Conservation (phyloP, 768 basidiomycete genomes). For the Lactarius sp. region DNA sequence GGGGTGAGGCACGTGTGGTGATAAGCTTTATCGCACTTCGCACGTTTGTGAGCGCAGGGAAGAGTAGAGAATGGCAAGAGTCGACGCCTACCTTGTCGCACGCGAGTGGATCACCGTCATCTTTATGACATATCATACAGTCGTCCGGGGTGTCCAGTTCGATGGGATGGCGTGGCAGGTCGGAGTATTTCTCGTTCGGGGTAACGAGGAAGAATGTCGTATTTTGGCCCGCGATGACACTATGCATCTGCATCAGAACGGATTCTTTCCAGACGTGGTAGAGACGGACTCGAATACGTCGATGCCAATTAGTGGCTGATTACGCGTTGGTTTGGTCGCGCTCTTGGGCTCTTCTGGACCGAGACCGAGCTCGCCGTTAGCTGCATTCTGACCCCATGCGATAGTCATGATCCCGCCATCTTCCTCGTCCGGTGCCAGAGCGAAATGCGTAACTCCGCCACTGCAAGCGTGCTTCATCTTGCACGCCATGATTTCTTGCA, state of each 20-base stretch:
- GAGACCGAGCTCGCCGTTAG: slow-evolving; percentile 81
- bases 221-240: slow-evolving; percentile 81
- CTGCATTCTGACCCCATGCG: slow-evolving; percentile 81
- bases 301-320: slow-evolving; percentile 68
- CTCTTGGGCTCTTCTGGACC: slow-evolving; percentile 81
- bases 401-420: slow-evolving; percentile 69
- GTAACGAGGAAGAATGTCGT: slow-evolving; percentile 79
- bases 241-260: slow-evolving; percentile 31
- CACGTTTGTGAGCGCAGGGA: neutral
- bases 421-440: slow-evolving; percentile 70
- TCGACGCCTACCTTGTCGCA: slow-evolving; percentile 73
- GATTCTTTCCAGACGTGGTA: neutral
- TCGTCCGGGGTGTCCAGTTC: slow-evolving; percentile 61
- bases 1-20: slow-evolving; percentile 80
- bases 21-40: slow-evolving; percentile 84
- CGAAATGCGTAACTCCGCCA: slow-evolving; percentile 90
- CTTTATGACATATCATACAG: slow-evolving; percentile 69
- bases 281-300: slow-evolving; percentile 68
- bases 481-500: slow-evolving; percentile 88
- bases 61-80: slow-evolving; percentile 3
- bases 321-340: slow-evolving; percentile 73
- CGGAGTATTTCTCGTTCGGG: slow-evolving; percentile 68
- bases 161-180: slow-evolving; percentile 74
- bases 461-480: slow-evolving; percentile 63
- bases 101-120: slow-evolving; percentile 72